phyloP scores from a whole-genome alignment of 768 basidiomycete species.

The Suillus ampliporus region DNA sequence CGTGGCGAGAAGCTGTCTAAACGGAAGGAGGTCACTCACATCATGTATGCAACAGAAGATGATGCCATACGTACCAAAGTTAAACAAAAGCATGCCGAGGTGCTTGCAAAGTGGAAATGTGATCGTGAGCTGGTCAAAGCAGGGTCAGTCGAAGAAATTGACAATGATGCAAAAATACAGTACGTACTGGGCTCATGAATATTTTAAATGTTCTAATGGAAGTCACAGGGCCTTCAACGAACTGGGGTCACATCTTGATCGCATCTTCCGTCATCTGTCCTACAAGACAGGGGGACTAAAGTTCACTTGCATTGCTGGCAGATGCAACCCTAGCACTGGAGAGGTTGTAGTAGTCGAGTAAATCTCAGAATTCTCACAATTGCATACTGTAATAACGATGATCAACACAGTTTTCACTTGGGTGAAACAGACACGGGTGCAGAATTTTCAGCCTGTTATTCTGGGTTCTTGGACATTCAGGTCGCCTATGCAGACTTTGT shows the following conservation, averaged over 20 bases:
- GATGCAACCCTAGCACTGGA: background rate
- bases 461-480: no score
- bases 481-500: no score
- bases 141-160: background rate
- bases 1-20: background rate
- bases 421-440: background rate
- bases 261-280: background rate
- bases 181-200: background rate
- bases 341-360: background rate
- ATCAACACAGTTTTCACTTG: background rate
- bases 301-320: background rate
- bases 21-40: background rate
- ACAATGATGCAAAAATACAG: background rate
- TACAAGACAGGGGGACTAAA: background rate
- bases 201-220: background rate
- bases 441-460: no score
- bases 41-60: background rate
- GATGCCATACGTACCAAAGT: background rate
- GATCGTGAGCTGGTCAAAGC: background rate
- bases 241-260: background rate
- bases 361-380: background rate
- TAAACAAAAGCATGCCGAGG: background rate
- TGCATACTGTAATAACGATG: background rate
- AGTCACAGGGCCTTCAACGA: background rate
- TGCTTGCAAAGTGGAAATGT: background rate